A percentile compares a stretch with the other conserved stretches of the same genome.
Conservation (phyloP, 1,139 yeast species). For the Saccharomyces hybrid region DNA sequence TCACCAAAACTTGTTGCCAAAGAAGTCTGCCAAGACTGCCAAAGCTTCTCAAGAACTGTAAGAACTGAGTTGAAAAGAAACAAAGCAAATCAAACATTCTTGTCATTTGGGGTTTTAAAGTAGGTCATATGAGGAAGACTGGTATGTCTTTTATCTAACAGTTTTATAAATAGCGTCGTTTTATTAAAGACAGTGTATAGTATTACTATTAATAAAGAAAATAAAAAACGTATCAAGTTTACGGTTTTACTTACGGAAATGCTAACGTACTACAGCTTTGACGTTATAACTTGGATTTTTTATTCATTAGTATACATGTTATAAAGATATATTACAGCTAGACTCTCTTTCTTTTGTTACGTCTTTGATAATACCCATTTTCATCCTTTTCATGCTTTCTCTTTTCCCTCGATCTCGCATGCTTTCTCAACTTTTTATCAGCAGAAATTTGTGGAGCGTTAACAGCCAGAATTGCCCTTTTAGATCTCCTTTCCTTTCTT, state of each 20-base stretch:
- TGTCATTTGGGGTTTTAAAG: neutral
- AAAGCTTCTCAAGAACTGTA: constrained; percentile 86
- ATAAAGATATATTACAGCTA: neutral
- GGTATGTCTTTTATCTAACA: neutral
- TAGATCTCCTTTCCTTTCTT: constrained; percentile 69
- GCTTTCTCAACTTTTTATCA: constrained; percentile 66
- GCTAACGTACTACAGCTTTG: neutral
- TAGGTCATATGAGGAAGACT: neutral
- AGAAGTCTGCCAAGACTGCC: constrained; percentile 71
- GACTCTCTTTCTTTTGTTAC: constrained; percentile 41
- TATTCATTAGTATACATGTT: neutral
- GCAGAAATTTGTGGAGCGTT: constrained; percentile 79
- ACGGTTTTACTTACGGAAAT: neutral
- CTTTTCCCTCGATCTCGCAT: constrained; percentile 66
- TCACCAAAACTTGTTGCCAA: constrained; percentile 91
- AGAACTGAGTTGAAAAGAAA: constrained; percentile 13
- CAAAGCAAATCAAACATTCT: neutral
- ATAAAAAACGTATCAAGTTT: neutral
- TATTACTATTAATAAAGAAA: neutral
- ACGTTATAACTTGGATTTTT: too few species aligned
- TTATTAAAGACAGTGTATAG: neutral
- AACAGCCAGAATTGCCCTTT: constrained; percentile 69
- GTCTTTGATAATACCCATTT: constrained; percentile 65
- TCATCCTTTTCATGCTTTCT: constrained; percentile 68
- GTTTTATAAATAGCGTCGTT: neutral